Conservation (phyloP, 169 alveolate species). For the Plasmodium inui region DNA sequence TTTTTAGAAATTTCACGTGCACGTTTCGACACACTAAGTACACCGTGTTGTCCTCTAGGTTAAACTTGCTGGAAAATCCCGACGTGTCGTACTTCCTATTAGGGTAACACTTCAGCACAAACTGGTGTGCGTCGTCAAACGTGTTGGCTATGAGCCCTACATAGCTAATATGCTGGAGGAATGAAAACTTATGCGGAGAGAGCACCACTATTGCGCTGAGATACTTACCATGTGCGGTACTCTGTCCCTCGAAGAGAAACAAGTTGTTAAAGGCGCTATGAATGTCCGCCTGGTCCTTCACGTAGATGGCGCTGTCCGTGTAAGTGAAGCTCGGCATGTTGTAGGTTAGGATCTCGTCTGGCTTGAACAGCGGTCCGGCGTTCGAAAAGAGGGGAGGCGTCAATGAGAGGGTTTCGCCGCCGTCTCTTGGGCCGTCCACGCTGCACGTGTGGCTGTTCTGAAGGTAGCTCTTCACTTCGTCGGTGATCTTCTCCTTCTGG, state of each 20-base stretch:
- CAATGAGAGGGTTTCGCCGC: background rate
- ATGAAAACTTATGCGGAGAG: slow-evolving; percentile 2
- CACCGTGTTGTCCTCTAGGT: slow-evolving; percentile 11
- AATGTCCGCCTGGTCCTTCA: slow-evolving; percentile 29
- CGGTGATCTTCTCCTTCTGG: background rate
- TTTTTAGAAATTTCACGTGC: background rate
- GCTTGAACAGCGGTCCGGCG: background rate
- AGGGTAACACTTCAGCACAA: slow-evolving; percentile 41
- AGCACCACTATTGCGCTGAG: slow-evolving; percentile 50
- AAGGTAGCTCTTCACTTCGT: background rate
- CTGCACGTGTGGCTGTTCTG: background rate
- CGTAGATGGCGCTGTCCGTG: slow-evolving; percentile 10
- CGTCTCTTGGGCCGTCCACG: background rate
- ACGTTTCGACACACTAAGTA: slow-evolving; percentile 55
- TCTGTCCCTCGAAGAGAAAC: slow-evolving; percentile 35
- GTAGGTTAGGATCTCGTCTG: slow-evolving; percentile 5
- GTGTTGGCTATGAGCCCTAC: slow-evolving; percentile 45
- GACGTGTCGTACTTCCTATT: slow-evolving; percentile 17
- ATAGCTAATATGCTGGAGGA: slow-evolving; percentile 1
- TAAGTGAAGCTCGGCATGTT: slow-evolving; percentile 52
- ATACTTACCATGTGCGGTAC: background rate
- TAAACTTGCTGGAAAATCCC: background rate
- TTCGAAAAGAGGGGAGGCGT: background rate
- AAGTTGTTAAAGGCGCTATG: slow-evolving; percentile 33
- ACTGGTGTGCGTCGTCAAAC: slow-evolving; percentile 14